A percentile compares a stretch with the other conserved stretches of the same genome.
phyloP scores from a whole-genome alignment of 768 basidiomycete species.

The Trametes villosa region DNA sequence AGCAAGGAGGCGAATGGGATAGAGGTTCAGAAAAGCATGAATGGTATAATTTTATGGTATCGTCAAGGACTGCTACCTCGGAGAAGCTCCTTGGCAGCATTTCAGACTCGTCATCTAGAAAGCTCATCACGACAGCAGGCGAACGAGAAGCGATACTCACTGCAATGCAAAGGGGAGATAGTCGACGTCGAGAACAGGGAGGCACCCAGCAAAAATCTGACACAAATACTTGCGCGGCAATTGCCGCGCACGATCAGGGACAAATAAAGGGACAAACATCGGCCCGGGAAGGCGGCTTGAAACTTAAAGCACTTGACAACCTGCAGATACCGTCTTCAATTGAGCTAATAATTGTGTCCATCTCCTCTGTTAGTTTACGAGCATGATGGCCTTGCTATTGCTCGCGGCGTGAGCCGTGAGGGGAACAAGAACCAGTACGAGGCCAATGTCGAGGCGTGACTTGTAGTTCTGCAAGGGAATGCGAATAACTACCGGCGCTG shows the following conservation, averaged over 20 bases:
- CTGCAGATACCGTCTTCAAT: no score
- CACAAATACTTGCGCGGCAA: no score
- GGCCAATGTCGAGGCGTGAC: no score
- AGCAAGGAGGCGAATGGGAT: slow-evolving; percentile 21
- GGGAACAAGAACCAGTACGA: no score
- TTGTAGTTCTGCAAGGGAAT: no score
- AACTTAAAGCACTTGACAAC: no score
- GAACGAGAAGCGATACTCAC: not conserved
- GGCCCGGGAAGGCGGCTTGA: slow-evolving; percentile 7
- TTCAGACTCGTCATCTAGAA: slow-evolving; percentile 87
- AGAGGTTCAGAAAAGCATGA: slow-evolving; percentile 88
- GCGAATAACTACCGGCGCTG: no score
- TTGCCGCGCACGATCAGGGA: not conserved
- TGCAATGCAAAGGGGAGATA: slow-evolving; percentile 18
- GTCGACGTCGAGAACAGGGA: not conserved
- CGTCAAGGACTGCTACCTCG: slow-evolving; percentile 59
- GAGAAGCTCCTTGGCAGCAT: slow-evolving; percentile 62
- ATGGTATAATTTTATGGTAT: slow-evolving; percentile 73
- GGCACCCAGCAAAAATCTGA: no score
- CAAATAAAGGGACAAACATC: slow-evolving; percentile 13
- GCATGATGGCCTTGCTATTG: no score
- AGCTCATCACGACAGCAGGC: slow-evolving; percentile 46
- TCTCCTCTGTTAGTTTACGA: no score
- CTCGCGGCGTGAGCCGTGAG: no score
- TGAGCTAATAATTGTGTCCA: no score